Evolutionary conservation across 2,329 filamentous ascomycete species (phyloP).

Genomic region (Rugonectria rugulosa): DNA sequence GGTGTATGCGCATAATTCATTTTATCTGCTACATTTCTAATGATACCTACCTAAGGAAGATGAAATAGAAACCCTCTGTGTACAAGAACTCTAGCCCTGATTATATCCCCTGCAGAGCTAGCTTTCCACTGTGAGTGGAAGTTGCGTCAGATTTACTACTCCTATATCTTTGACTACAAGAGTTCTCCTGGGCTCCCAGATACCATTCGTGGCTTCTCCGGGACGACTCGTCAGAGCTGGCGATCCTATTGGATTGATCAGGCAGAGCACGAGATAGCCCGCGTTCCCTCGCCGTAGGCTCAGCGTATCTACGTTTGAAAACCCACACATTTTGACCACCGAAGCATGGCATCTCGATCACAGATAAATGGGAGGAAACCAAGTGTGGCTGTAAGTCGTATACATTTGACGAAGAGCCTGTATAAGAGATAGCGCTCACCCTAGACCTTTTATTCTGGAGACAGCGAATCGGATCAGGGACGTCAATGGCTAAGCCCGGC

Average conservation of each 20-base stretch:
- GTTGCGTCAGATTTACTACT: too few relatives aligned
- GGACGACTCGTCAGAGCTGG: neutral
- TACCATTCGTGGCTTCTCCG: neutral
- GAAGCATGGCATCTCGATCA: neutral
- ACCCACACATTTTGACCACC: neutral
- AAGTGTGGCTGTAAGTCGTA: neutral
- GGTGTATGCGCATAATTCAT: too few relatives aligned
- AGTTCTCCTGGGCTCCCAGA: too few relatives aligned
- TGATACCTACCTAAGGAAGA: too few relatives aligned
- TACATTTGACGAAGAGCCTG: neutral
- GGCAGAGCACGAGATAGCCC: neutral
- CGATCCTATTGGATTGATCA: neutral
- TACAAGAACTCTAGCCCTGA: too few relatives aligned
- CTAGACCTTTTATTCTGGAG: neutral
- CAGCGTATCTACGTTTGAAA: neutral
- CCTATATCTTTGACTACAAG: too few relatives aligned
- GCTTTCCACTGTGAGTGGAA: too few relatives aligned
- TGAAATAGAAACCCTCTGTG: too few relatives aligned
- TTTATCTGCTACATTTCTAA: too few relatives aligned
- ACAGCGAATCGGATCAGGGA: neutral
- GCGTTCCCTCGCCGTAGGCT: neutral
- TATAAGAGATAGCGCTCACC: neutral
- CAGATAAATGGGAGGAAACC: neutral
- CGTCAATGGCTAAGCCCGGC: neutral
- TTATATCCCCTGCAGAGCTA: too few relatives aligned